Evolutionary conservation across 2,329 filamentous ascomycete genomes (phyloP).

Genomic region (Fusarium bactridioides): DNA sequence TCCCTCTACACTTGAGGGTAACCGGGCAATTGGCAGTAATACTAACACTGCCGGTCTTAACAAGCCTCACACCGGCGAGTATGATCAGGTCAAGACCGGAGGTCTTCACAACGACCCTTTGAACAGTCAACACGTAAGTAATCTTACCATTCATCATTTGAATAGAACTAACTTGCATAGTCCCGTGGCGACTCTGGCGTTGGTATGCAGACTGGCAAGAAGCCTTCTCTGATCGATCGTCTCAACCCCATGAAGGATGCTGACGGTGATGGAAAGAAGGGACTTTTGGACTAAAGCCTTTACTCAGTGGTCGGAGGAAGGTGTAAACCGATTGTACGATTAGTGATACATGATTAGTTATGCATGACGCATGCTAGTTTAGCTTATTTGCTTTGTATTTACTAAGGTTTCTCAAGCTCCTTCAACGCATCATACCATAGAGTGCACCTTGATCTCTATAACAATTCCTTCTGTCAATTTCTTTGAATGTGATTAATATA

Average conservation of each 20-base stretch:
- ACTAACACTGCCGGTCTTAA: slow-evolving; percentile 17
- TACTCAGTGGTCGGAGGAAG: background rate
- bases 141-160: rapidly evolving
- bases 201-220: slow-evolving; percentile 11
- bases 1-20: background rate
- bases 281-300: slow-evolving; percentile 13
- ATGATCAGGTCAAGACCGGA: slow-evolving; percentile 14
- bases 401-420: background rate
- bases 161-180: background rate
- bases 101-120: slow-evolving; percentile 24
- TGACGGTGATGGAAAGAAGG: slow-evolving; percentile 38
- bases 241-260: slow-evolving; percentile 36
- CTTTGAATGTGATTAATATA: background rate
- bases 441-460: background rate
- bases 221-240: slow-evolving; percentile 33
- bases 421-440: background rate
- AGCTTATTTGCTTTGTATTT: background rate
- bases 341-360: slow-evolving; percentile 2
- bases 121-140: slow-evolving; percentile 18
- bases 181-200: slow-evolving; percentile 23
- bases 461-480: background rate
- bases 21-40: background rate
- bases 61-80: slow-evolving; percentile 4
- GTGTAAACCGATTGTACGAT: slow-evolving; percentile 6
- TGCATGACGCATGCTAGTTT: background rate